Conservation (phyloP, 2,329 filamentous ascomycete species). For the Apiospora hydei region DNA sequence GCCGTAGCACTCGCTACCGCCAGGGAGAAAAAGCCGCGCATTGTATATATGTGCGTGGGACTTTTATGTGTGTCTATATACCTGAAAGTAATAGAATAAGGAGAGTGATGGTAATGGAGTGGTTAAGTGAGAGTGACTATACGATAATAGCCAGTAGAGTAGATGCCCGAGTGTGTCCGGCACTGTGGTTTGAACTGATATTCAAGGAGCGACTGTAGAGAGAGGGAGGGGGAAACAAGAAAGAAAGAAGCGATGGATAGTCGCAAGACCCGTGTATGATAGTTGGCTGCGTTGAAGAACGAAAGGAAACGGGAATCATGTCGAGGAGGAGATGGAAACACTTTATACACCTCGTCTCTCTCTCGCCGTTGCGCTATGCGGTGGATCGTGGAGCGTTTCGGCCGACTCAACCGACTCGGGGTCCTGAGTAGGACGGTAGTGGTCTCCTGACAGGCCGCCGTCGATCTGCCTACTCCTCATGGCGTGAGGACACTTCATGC, state of each 20-base stretch:
- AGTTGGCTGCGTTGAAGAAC: not conserved
- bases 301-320: not conserved
- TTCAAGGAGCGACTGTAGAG: conserved; percentile 10
- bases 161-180: conserved; percentile 18
- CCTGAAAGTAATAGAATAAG: not conserved
- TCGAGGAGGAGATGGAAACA: not conserved
- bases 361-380: not conserved
- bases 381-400: not conserved
- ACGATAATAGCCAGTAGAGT: conserved; percentile 13
- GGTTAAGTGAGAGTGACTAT: not conserved
- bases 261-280: conserved; percentile 15
- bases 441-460: not conserved
- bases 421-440: not conserved
- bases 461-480: not conserved
- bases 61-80: not conserved
- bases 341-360: conserved; percentile 6
- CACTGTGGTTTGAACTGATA: conserved; percentile 5
- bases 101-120: not conserved
- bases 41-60: not conserved
- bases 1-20: conserved; percentile 28
- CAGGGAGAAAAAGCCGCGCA: conserved; percentile 14
- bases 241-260: not conserved
- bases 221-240: not conserved
- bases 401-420: not conserved
- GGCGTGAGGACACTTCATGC: not conserved